Base-by-base conservation (phyloP, 192 early-diverging fungal species). In the Backusella tarrabulga region DNA sequence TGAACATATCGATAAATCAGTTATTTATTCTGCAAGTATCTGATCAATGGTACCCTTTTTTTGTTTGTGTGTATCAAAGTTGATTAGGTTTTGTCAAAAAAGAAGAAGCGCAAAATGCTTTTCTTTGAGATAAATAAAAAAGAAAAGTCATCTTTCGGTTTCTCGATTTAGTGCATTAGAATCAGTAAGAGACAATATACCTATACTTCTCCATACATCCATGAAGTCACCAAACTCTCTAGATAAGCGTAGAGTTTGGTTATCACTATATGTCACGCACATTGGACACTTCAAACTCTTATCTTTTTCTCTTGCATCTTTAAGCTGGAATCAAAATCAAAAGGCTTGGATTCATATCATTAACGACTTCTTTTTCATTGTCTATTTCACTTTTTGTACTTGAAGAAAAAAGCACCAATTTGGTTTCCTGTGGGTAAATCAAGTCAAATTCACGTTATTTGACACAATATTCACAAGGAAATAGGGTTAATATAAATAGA, bases 391-490 rank as follows among this genome's bases (percentile, higher is more conserved):
- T 63, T 63, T 29, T 63, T 29, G 9, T 63, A 8, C 26, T 63
- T 26, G 32, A 32, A 32, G 32, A 32, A 32, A 29, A 60, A 26
- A 12, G 14, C 3, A 56, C 19, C 6, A 8, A 4, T 26, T 12
- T 63, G 56, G 23, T 63, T 63, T n/a, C 56, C 23, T 63, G 26
- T 63, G 56, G 56, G 56, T 63, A 63, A 29, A 63, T 63, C 56
- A 63, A 63, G 23, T 63, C 56, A 63, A 29, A 63, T 56, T 56
- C 21, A 63, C 56, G 56, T 63, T 26, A 63, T 63, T 63, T 63
- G 56, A 63, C 56, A 63, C 56, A 63, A 63, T 29, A 11, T 26
- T 63, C 56, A 63, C 56, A 63, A 63, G 56, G 56, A 63, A 63
- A 63, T 63, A 9, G 2, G 56, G 12, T 63, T 7, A 63, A 63